phyloP scores from a whole-genome alignment of 2,329 filamentous ascomycete species.

The Rhytidhysteron rufulum region DNA sequence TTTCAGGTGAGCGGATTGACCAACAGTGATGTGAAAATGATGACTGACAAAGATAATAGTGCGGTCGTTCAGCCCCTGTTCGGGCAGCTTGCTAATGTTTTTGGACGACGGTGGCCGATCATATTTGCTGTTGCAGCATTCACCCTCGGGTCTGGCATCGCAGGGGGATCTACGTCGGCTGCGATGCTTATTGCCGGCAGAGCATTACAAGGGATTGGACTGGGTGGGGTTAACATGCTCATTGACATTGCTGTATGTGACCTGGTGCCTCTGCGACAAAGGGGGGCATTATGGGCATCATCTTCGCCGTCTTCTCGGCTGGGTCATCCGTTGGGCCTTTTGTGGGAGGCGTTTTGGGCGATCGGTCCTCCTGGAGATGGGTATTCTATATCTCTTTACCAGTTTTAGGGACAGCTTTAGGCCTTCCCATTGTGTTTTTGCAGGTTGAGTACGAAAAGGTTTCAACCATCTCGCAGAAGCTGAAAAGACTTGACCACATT shows the following conservation, averaged over 20 bases:
- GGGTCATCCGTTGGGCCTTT: not conserved
- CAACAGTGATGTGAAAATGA: not conserved
- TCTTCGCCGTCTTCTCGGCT: not conserved
- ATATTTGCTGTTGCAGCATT: not conserved
- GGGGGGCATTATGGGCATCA: not conserved
- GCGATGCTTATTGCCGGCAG: not conserved
- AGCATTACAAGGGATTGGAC: not conserved
- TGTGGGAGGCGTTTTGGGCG: not conserved
- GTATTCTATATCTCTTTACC: not conserved
- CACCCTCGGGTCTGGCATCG: not conserved
- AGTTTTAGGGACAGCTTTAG: not conserved
- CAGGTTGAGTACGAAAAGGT: not conserved
- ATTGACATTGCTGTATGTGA: not conserved
- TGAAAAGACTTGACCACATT: not conserved
- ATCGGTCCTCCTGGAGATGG: not conserved
- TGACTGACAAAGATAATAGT: not conserved
- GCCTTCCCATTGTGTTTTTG: not conserved
- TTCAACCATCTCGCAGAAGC: not conserved
- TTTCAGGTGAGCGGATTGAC: not conserved
- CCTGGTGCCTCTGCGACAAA: not conserved
- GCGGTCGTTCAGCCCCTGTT: not conserved
- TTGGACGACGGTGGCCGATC: not conserved
- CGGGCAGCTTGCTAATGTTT: not conserved
- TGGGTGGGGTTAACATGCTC: not conserved
- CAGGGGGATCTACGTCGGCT: not conserved